These are phyloP conservation scores for Polychytrium aggregatum DNA, from an alignment of 192 early-diverging fungal species.

Conservation along the genomic window DNA sequence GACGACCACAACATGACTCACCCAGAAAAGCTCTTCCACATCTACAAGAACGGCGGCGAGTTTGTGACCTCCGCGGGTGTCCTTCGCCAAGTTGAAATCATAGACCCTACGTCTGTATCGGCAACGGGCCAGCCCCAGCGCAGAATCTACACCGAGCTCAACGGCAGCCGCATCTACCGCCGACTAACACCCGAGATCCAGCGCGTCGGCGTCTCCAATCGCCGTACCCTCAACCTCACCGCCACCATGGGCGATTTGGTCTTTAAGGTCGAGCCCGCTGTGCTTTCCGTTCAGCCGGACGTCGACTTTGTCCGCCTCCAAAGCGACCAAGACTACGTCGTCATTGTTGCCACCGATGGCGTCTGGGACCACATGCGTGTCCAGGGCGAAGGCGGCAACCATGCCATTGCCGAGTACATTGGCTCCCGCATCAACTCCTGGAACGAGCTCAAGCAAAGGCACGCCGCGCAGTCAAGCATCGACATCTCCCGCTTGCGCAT, in stretches of 20 bases:
- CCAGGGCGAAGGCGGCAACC: too few species aligned
- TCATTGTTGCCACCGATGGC: slow-evolving; percentile 45
- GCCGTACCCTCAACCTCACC: slow-evolving; percentile 45
- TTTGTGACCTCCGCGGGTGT: slow-evolving; percentile 40
- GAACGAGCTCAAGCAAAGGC: too few species aligned
- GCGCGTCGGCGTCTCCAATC: slow-evolving; percentile 40
- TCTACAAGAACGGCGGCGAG: slow-evolving; percentile 33
- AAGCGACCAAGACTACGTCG: slow-evolving; percentile 18
- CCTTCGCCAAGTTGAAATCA: slow-evolving; percentile 16
- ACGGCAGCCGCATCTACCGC: slow-evolving; percentile 37
- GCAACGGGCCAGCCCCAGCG: slow-evolving; percentile 6
- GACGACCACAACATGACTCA: slow-evolving; percentile 51
- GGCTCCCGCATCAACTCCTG: too few species aligned
- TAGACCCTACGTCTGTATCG: slow-evolving; percentile 4
- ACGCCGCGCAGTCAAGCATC: too few species aligned
- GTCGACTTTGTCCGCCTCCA: slow-evolving; percentile 33
- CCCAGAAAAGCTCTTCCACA: slow-evolving; percentile 39
- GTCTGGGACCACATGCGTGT: slow-evolving; percentile 47
- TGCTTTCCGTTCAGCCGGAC: slow-evolving; percentile 36
- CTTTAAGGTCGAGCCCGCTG: slow-evolving; percentile 49
- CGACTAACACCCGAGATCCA: slow-evolving; percentile 28
- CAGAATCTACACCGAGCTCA: slow-evolving; percentile 34
- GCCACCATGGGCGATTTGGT: slow-evolving; percentile 52
- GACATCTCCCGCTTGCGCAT: too few species aligned
- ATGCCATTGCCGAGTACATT: too few species aligned